Base-by-base conservation (phyloP, 257 asterid species). In the Parsonsia alboflavescens region DNA sequence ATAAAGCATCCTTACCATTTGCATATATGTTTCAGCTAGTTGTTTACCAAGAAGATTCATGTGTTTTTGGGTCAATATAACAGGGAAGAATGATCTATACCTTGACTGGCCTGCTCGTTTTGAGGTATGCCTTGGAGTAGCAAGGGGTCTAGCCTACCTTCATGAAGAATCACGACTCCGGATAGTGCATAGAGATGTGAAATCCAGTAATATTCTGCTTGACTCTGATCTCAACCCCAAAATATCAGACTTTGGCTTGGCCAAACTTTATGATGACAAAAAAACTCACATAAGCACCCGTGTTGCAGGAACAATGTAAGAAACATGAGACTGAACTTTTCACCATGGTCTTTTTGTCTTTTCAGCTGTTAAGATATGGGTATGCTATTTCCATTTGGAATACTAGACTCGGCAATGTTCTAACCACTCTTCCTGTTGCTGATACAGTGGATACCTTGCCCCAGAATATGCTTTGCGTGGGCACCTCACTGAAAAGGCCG, bases 231-330 rank as follows among this genome's bases (percentile, higher is more conserved):
- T 90, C 71, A 78, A 77, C 44, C 90, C 96, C 50, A 88, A 90
- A 79, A 86, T 90, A 70, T 88, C 96, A 30, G 96, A 90, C 85
- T 90, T 90, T 71, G 96, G 96, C 48, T 79, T 88, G 89, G 93
- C 96, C 79, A 90, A 88, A 81, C 82, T 90, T 44, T 90, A 86
- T 8, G 81, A 77, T 65, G 81, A 77, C 24, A 77, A 72, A 11
- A 77, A 36, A 89, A 91, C 96, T 16, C 97, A 93, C 78, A 89
- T 93, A 75, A 89, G 96, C 82, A 89, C 98, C 72, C 86, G 87
- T 75, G 89, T 91, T 76, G 98, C 98, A 12, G 98, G 98, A 77
- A 93, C 98, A 67, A 80, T 84, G 98, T 89, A 81, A 83, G 93
- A 59, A 77, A 48, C 72, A 58, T 28, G 69, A 67, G 30, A 39